These are phyloP conservation scores for Paracorniculantispora psalliotae DNA, from an alignment of 2,329 filamentous ascomycete species.

Conservation along the genomic window DNA sequence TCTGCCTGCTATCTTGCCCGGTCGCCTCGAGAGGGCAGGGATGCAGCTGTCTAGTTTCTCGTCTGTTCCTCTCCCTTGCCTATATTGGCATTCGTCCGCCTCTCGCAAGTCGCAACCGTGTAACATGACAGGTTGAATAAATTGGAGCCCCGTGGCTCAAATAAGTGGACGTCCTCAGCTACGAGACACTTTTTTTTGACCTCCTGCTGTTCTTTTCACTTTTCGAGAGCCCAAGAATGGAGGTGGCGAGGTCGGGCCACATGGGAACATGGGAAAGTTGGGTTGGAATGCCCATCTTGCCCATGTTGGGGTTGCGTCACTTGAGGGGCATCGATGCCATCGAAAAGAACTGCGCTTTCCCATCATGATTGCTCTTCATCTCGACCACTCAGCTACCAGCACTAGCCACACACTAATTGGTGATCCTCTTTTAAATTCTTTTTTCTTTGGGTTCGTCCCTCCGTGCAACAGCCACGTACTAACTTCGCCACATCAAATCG, in stretches of 20 bases:
- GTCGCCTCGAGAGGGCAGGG: background rate
- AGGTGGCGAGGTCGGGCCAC: conserved; percentile 3
- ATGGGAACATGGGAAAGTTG: background rate
- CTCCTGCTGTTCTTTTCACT: background rate
- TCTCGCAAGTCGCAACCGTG: background rate
- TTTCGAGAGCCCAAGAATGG: background rate
- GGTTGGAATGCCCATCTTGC: background rate
- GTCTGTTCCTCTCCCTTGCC: background rate
- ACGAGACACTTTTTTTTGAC: background rate
- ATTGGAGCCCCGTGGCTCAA: background rate
- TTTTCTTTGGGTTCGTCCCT: background rate
- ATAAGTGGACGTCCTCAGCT: background rate
- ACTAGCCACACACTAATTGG: conserved; percentile 8
- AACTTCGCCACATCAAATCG: background rate
- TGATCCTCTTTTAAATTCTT: background rate
- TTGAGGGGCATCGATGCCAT: background rate
- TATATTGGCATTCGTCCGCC: background rate
- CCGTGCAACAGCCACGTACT: background rate
- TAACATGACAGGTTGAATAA: background rate
- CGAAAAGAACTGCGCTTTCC: background rate
- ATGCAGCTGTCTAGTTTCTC: background rate
- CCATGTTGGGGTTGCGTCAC: background rate
- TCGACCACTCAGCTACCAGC: background rate
- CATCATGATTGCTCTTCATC: background rate
- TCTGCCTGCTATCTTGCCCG: background rate